Evolutionary conservation across 2,329 filamentous ascomycete genomes (phyloP), one percentile per base, ranked within the genome.

Genomic region (Colletotrichum gloeosporioides): DNA sequence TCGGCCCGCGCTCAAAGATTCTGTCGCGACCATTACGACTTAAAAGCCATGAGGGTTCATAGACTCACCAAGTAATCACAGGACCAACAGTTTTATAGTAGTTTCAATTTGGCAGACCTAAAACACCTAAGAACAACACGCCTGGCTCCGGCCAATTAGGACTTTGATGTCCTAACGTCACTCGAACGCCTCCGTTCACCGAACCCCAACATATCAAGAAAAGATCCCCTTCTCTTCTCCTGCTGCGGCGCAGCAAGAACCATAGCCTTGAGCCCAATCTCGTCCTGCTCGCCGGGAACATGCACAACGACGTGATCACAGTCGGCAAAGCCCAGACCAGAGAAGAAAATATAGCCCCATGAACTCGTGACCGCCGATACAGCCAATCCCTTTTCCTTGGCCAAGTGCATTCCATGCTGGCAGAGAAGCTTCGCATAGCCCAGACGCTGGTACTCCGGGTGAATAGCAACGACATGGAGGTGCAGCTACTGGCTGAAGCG

Each of bases 71-170:
- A 34, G 3, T 5, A 34, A 34, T 13, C 12, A 34, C 32, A 13
- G 2, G 34, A 15, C 34, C 13, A n/a, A n/a, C 18, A 18, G 0
- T n/a, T 2, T 3, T 44, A 44, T 44, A 2, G 4, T 10, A 3
- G 5, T 2, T 44, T 44, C 18, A n/a, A 49, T n/a, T 49, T 18
- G 0, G 1, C 0, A n/a, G 39, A 44, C 39, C 18, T 44, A 44
- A 44, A 44, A 2, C 3, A 49, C 2, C 36, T 44, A 44, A 44
- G 18, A n/a, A n/a, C 39, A 6, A 2, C n/a, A 18, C 36, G 16
- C 4, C 36, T 39, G 8, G 16, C 8, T 18, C 36, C 34, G 3
- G 2, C 8, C 36, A 44, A 18, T 4, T 49, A 49, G 39, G 39
- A 49, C 9, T 49, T 49, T 0, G 39, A n/a, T 49, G 39, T 2